Evolutionary conservation across 257 asterid genomes (phyloP).

Genomic region (Cynanchum wilfordii): DNA sequence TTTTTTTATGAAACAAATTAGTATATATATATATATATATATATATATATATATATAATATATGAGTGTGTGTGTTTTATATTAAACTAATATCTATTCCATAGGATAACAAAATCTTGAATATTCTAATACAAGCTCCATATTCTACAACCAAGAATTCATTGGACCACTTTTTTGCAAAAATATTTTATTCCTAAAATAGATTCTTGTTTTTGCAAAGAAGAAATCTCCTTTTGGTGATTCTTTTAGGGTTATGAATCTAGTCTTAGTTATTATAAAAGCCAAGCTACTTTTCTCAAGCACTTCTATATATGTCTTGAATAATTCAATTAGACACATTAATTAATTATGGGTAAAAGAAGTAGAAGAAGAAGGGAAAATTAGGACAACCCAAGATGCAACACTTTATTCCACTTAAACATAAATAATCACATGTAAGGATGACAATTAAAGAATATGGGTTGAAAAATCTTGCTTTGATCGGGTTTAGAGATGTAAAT

Average conservation of each 20-base stretch:
- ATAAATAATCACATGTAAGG: neutral
- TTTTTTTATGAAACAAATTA: no score
- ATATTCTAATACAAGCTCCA: neutral
- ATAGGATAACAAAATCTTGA: neutral
- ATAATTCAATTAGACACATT: neutral
- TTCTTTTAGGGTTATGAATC: neutral
- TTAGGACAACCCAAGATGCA: neutral
- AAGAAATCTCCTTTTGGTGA: neutral
- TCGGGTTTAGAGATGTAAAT: no score
- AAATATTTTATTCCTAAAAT: neutral
- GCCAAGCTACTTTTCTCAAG: neutral
- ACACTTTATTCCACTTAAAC: neutral
- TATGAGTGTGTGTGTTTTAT: no score
- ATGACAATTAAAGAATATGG: no score
- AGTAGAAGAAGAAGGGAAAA: neutral
- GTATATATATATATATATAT: no score
- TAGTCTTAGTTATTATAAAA: neutral
- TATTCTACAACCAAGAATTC: neutral
- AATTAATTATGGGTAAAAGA: neutral
- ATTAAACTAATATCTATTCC: no score
- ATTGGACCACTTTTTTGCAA: neutral
- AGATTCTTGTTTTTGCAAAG: neutral
- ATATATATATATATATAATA: no score
- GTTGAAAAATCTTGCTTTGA: no score
- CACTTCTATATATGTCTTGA: neutral